phyloP scores from a whole-genome alignment of 164 flowering plant species.

The Umbilicus rupestris region DNA sequence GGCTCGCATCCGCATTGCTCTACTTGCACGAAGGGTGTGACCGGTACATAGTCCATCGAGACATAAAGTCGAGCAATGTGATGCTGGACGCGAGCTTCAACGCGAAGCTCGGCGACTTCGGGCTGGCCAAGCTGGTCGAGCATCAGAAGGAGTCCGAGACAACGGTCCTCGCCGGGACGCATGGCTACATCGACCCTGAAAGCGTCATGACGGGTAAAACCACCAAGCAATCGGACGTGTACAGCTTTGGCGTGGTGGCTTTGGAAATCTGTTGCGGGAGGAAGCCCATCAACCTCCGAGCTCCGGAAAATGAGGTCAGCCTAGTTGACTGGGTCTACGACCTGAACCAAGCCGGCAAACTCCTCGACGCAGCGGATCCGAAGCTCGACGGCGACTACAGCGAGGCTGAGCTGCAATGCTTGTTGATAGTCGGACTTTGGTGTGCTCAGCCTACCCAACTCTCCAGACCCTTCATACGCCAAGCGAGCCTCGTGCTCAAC shows the following conservation, averaged over 20 bases:
- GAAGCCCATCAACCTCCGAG: conserved; percentile 1
- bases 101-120: conserved; percentile 15
- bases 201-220: conserved; percentile 8
- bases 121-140: conserved; percentile 10
- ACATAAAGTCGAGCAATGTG: conserved; percentile 12
- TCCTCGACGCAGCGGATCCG: conserved; percentile 10
- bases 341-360: conserved; percentile 6
- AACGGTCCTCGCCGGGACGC: conserved; percentile 12
- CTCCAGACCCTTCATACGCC: conserved; percentile 16
- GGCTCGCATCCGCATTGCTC: conserved; percentile 9
- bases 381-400: conserved; percentile 8
- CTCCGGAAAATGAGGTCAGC: not conserved
- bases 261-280: conserved; percentile 14
- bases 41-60: conserved; percentile 14
- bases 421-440: conserved; percentile 27
- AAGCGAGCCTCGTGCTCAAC: conserved; percentile 10
- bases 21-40: conserved; percentile 16
- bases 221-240: conserved; percentile 12
- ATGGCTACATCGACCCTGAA: conserved; percentile 15
- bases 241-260: conserved; percentile 13
- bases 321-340: conserved; percentile 16
- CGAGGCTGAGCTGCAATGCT: conserved; percentile 11
- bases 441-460: conserved; percentile 21
- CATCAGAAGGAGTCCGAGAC: conserved; percentile 12
- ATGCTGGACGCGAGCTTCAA: conserved; percentile 13